Base-by-base conservation (phyloP, 257 asterid genomes). In the Nicotiana otophora region DNA sequence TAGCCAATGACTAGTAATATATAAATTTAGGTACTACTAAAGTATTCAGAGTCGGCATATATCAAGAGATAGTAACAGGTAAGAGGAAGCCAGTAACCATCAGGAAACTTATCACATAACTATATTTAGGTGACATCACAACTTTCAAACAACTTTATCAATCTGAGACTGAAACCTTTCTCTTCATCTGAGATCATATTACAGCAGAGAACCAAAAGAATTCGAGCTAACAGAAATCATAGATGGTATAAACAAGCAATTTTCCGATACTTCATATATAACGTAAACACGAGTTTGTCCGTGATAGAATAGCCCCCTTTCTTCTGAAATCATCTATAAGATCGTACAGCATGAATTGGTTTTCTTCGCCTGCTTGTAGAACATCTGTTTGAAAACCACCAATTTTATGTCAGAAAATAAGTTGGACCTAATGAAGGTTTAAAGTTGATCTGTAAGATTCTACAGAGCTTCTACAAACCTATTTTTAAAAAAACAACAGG, bases 311-410 rank as follows among this genome's bases (percentile, higher is more conserved):
- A n/a, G 16, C 16, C 42, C 62, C 63, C 28, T 14, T 4, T n/a
- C 60, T 74, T 48, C 39, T 23, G 80, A 23, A 54, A 54, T 53
- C 85, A 88, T 87, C 89, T 89, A 95, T 92, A 95, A 67, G 57
- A 92, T 86, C 17, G 97, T 90, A 86, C 99, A 93, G 69, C 98
- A 95, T 76, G 87, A 91, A 67, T 95, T 95, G 72, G 98, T 92
- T 89, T 93, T 95, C 97, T 95, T 95, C 31, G 97, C 98, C 83
- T 92, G 97, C 90, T 95, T 95, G 94, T 91, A 91, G 57, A 94
- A 93, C 96, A 91, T 91, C 98, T 94, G 96, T 88, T 78, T 30
- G 81, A 81, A 82, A 78, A 78, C 66, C 81, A 63, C 54, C 34
- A 10, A 10, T 15, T 11, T 23, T 3, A 42, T 46, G 78, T 72